A percentile compares a stretch with the other conserved stretches of the same genome.
phyloP scores from a whole-genome alignment of 306 rosid species.

The Spatholobus suberectus region DNA sequence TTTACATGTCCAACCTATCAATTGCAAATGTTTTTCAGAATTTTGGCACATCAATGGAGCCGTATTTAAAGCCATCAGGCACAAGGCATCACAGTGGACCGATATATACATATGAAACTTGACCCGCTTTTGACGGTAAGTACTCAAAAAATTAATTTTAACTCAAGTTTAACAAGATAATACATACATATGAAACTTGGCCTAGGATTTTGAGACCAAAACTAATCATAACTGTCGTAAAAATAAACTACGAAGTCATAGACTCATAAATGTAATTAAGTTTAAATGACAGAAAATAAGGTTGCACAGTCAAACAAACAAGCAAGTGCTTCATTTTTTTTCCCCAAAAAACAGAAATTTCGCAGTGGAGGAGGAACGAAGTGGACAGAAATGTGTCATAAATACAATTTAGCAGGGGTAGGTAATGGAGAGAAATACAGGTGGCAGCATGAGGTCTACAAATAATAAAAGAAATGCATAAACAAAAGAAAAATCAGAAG shows the following conservation, averaged over 20 bases:
- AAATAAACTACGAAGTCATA: background rate
- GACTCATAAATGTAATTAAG: background rate
- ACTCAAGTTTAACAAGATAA: too few relatives aligned
- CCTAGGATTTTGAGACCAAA: too few relatives aligned
- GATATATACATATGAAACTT: too few relatives aligned
- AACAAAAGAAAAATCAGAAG: background rate
- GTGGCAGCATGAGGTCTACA: background rate
- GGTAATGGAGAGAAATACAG: background rate
- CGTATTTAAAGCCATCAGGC: background rate
- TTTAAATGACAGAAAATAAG: background rate
- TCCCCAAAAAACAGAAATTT: background rate
- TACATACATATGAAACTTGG: too few relatives aligned
- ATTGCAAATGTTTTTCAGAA: background rate
- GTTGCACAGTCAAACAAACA: background rate
- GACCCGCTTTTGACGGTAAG: background rate
- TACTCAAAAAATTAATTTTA: background rate
- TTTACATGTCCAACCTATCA: constrained; percentile 16
- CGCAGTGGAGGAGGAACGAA: background rate
- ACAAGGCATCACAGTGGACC: background rate
- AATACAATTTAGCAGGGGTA: background rate
- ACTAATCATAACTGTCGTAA: background rate
- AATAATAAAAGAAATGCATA: background rate
- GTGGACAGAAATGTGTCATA: background rate
- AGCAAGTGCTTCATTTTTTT: background rate
- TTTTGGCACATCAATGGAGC: background rate